Conservation (phyloP, 179 eudicot genomes). For the Spinacia oleracea region DNA sequence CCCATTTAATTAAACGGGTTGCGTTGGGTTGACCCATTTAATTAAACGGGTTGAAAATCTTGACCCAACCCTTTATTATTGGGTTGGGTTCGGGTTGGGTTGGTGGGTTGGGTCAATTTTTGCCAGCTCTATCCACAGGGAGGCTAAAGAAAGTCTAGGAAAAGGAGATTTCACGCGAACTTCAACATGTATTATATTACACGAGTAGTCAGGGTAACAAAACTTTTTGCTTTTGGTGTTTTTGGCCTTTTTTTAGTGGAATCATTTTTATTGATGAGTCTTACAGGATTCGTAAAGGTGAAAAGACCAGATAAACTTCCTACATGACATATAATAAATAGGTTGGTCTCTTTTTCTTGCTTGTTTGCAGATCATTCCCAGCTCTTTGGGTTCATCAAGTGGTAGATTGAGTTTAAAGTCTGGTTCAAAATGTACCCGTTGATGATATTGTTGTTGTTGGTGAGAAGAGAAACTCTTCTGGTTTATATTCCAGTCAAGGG, state of each 20-base stretch:
- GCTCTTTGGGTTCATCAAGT: constrained; percentile 42
- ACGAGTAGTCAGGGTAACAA: background rate
- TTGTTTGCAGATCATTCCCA: constrained; percentile 63
- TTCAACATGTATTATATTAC: constrained; percentile 41
- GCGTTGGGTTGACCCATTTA: too few species aligned
- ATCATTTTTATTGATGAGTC: constrained; percentile 13
- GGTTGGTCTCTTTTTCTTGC: constrained; percentile 18
- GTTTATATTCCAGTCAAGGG: constrained; percentile 40
- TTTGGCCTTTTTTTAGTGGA: too few species aligned
- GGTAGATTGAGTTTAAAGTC: constrained; percentile 41
- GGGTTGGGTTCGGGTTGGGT: too few species aligned
- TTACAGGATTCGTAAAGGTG: constrained; percentile 52
- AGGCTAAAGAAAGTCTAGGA: constrained; percentile 47
- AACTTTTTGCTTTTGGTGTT: too few species aligned
- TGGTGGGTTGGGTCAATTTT: too few species aligned
- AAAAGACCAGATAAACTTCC: background rate
- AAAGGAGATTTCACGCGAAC: constrained; percentile 45
- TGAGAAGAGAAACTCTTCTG: constrained; percentile 44
- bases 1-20: too few species aligned
- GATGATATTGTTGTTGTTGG: constrained; percentile 35
- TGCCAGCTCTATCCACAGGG: too few species aligned
- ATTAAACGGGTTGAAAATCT: too few species aligned
- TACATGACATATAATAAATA: background rate
- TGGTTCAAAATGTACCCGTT: constrained; percentile 26
- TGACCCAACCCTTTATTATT: too few species aligned